Conservation (phyloP, 306 rosid species). For the Lathyrus sativus region DNA sequence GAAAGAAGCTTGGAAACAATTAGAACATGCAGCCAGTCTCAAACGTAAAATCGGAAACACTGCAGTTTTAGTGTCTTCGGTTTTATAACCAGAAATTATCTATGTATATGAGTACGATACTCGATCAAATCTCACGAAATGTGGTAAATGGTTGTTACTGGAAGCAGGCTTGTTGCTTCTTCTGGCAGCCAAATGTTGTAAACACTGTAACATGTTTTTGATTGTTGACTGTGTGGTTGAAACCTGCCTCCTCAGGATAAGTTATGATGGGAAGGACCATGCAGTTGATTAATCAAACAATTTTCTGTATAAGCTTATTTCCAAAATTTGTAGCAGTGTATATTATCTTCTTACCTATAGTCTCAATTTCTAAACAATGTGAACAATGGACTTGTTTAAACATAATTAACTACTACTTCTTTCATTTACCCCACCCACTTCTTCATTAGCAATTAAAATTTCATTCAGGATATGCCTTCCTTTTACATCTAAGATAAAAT, state of each 20-base stretch:
- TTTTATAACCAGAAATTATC: conserved; percentile 39
- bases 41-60: conserved; percentile 78
- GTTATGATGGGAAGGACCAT: conserved; percentile 46
- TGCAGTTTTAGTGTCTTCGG: conserved; percentile 77
- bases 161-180: conserved; percentile 39
- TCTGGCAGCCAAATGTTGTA: conserved; percentile 51
- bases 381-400: not conserved
- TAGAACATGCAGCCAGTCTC: conserved; percentile 73
- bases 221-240: conserved; percentile 40
- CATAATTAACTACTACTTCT: no score
- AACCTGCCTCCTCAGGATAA: conserved; percentile 39
- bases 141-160: conserved; percentile 53
- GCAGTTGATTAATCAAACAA: conserved; percentile 44
- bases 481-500: not conserved
- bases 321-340: conserved; percentile 7
- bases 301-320: conserved; percentile 46
- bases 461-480: no score
- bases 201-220: conserved; percentile 50
- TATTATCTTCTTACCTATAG: not conserved
- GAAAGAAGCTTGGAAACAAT: conserved; percentile 75
- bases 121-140: conserved; percentile 37
- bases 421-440: no score
- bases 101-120: conserved; percentile 37
- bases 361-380: not conserved
- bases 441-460: no score